Base-by-base conservation (phyloP, 352 stramenopile genomes). In the Globisporangium canariense region DNA sequence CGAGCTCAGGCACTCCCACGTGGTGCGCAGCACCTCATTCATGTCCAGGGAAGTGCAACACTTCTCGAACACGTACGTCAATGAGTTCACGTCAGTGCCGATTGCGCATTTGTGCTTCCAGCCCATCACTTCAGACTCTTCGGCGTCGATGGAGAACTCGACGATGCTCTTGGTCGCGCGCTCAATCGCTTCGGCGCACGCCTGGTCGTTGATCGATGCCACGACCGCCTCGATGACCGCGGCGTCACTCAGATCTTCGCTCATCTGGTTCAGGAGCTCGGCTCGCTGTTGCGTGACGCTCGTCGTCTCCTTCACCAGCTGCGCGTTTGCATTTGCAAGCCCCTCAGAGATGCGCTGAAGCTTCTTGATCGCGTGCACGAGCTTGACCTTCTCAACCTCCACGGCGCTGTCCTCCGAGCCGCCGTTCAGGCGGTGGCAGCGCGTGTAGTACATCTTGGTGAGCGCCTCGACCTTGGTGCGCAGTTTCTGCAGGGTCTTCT, bases 371-470 rank as follows among this genome's bases (percentile, higher is more conserved):
- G 71, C 73, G 30, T 82, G 75, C 62, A 86, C 59, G 18, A 80
- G 70, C 62, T 86, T 85, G 16, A 84, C 62, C 46, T 80, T 81
- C 57, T 70, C 68, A 32, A 85, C 75, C 16, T 69, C 46, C 45
- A 69, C 58, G 16, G 49, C 49, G 9, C 46, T 60, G 45, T 59
- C 62, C 14, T 74, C 66, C 0, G 59, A 30, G n/a, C 41, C 67
- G 10, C 49, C 62, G n/a, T 74, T 69, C 43, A 68, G 49, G 20
- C 79, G 78, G 60, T 83, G 77, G 58, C 77, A 83, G 55, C 76
- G 79, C 38, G 78, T 75, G 70, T 85, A 89, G 75, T 89, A 89
- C 62, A 87, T 79, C 54, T 74, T 78, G 32, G 74, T 78, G 20
- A 89, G 69, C 41, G 68, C 66, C n/a, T 76, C 67, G 41, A 89